Percentiles rank a stretch among this genome's conserved stretches.
These are phyloP conservation scores for Pistacia atlantica DNA, from an alignment of 345 rosid species.

Conservation along the genomic window DNA sequence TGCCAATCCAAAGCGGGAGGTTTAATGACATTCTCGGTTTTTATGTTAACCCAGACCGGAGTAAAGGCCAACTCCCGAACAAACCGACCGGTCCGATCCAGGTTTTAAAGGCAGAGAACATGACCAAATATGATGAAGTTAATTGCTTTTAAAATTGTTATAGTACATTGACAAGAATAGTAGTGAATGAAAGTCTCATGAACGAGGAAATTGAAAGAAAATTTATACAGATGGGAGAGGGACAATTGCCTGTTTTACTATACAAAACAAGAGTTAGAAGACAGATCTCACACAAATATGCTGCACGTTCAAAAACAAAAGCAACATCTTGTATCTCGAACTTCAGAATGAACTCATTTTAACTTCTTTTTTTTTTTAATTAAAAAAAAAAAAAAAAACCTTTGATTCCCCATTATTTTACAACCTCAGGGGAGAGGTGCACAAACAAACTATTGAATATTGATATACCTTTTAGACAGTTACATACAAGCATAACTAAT, in stretches of 20 bases:
- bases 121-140: too few species aligned
- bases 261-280: conserved; percentile 23
- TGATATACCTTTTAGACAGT: conserved; percentile 38
- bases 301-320: conserved; percentile 21
- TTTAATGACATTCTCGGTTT: too few species aligned
- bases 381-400: background rate
- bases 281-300: conserved; percentile 27
- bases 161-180: background rate
- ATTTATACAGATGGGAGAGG: conserved; percentile 1
- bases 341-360: conserved; percentile 19
- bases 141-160: background rate
- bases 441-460: conserved; percentile 23
- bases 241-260: conserved; percentile 27
- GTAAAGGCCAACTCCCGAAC: too few species aligned
- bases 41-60: too few species aligned
- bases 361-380: conserved; percentile 13
- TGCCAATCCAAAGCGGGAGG: too few species aligned
- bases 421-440: conserved; percentile 38
- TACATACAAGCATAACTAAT: conserved; percentile 59
- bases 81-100: too few species aligned
- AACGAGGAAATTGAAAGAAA: background rate
- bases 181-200: background rate
- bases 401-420: conserved; percentile 48
- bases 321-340: conserved; percentile 29
- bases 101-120: too few species aligned